These are phyloP conservation scores for Penicillium longicatenatum DNA, from an alignment of 495 filamentous ascomycete genomes.

Conservation along the genomic window DNA sequence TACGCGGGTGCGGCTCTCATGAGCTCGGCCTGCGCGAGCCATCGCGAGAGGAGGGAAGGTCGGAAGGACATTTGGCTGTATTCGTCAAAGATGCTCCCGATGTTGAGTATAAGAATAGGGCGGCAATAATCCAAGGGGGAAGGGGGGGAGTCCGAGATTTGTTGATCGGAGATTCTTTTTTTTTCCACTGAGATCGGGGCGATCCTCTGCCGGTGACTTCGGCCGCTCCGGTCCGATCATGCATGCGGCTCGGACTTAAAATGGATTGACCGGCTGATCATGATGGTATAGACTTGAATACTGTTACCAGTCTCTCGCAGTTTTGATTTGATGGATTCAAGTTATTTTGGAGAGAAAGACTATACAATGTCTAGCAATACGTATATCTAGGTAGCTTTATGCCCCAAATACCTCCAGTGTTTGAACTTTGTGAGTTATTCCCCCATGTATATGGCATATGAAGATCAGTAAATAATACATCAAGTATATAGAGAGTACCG, in stretches of 20 bases:
- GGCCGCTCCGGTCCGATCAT: conserved; percentile 8
- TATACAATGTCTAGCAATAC: too few relatives aligned
- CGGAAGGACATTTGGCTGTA: conserved; percentile 22
- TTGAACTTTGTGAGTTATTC: too few relatives aligned
- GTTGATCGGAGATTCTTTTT: conserved; percentile 5
- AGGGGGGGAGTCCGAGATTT: background rate
- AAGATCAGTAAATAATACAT: too few relatives aligned
- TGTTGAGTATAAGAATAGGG: background rate
- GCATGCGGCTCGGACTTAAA: background rate
- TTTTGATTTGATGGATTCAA: too few relatives aligned
- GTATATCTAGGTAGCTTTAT: too few relatives aligned
- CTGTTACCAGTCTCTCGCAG: too few relatives aligned
- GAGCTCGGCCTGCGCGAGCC: conserved; percentile 22
- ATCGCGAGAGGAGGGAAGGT: conserved; percentile 24
- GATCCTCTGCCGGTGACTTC: background rate
- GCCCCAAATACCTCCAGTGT: too few relatives aligned
- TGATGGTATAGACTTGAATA: background rate
- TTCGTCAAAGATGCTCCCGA: background rate
- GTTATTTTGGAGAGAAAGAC: too few relatives aligned
- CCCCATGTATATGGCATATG: too few relatives aligned
- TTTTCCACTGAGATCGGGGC: background rate
- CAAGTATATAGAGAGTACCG: too few relatives aligned
- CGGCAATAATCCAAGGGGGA: background rate
- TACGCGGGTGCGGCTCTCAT: conserved; percentile 1
- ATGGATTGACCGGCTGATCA: background rate